Percentiles rank a stretch among this genome's conserved stretches.
These are phyloP conservation scores for Globisporangium polare DNA, from an alignment of 352 stramenopile genomes.

Conservation along the genomic window DNA sequence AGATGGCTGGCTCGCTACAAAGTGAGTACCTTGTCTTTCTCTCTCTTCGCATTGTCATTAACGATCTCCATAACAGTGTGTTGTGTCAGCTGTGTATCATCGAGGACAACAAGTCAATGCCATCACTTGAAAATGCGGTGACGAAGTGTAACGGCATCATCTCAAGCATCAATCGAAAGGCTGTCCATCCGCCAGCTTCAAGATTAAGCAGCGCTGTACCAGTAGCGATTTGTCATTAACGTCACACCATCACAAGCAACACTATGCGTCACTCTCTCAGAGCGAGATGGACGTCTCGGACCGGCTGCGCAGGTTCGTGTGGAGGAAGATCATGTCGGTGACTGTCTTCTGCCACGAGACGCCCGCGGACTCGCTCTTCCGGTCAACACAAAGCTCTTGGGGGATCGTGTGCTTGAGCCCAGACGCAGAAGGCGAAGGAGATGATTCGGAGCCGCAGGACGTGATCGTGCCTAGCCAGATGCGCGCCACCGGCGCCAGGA, in stretches of 20 bases:
- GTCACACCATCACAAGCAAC: background rate
- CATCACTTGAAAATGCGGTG: no score
- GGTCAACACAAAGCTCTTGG: conserved; percentile 11
- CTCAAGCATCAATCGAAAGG: no score
- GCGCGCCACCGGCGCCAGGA: conserved; percentile 33
- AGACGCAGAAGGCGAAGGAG: background rate
- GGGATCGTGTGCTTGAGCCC: conserved; percentile 3
- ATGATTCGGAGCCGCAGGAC: conserved; percentile 2
- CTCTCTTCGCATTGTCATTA: no score
- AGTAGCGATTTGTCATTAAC: background rate
- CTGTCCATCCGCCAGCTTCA: no score
- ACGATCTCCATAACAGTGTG: no score
- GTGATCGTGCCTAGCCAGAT: conserved; percentile 32
- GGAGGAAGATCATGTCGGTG: conserved; percentile 22
- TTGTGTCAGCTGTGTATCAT: no score
- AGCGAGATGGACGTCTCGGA: conserved; percentile 14
- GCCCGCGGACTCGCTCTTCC: background rate
- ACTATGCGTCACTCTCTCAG: background rate
- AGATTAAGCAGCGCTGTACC: background rate
- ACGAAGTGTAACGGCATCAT: no score
- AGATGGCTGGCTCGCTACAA: no score
- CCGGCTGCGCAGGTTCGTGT: conserved; percentile 11
- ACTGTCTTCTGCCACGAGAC: conserved; percentile 4
- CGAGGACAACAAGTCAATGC: no score
- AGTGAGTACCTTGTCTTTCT: no score